These are phyloP conservation scores for Platanthera guangdongensis DNA, from an alignment of 106 monocot species.

Conservation along the genomic window DNA sequence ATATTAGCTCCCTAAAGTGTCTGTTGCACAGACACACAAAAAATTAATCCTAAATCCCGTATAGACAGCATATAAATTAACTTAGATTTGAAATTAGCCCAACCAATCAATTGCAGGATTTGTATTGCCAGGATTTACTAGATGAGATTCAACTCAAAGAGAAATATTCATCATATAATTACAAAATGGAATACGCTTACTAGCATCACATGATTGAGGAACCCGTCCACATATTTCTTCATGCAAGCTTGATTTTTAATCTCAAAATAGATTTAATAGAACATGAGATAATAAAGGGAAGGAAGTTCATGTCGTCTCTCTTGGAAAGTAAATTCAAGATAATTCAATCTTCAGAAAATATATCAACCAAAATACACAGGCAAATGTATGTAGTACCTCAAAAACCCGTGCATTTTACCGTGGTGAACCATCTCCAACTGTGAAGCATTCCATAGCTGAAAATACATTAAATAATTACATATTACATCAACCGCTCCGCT, in stretches of 20 bases:
- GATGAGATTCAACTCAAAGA: too few species aligned
- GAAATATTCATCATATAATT: neutral
- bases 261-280: neutral
- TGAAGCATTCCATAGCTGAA: conserved; percentile 97
- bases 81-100: too few species aligned
- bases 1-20: too few species aligned
- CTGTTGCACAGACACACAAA: too few species aligned
- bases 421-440: conserved; percentile 91
- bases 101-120: too few species aligned
- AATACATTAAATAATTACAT: neutral
- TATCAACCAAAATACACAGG: neutral
- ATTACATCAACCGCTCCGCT: neutral
- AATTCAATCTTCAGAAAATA: neutral
- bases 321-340: too few species aligned
- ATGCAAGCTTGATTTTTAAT: neutral
- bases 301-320: too few species aligned
- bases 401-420: conserved; percentile 99
- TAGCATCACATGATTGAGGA: neutral
- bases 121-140: too few species aligned
- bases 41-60: too few species aligned
- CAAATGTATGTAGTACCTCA: conserved; percentile 48
- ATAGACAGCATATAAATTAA: too few species aligned
- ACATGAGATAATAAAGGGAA: neutral
- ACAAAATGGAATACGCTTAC: neutral
- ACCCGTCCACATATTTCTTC: neutral